A percentile compares a stretch with the other conserved stretches of the same genome.
phyloP scores from a whole-genome alignment of 805 yeast genomes.

The Pichia rugopelliculosa region DNA sequence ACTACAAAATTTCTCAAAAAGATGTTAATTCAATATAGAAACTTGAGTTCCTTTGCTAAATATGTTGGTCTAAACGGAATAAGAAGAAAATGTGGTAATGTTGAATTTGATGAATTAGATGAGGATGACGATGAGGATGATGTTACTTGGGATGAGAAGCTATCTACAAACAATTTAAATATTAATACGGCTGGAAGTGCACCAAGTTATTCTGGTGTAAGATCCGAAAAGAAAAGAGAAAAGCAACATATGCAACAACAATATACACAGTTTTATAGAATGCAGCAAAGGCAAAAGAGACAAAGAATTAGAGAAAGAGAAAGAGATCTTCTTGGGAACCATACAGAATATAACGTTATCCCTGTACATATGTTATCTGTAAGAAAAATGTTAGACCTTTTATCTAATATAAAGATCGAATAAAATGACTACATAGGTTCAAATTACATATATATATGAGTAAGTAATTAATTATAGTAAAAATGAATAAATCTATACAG shows the following conservation, averaged over 20 bases:
- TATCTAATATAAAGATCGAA: conserved; percentile 52
- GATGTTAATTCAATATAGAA: conserved; percentile 54
- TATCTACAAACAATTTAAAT: background rate
- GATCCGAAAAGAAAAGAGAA: conserved; percentile 7
- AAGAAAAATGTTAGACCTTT: conserved; percentile 46
- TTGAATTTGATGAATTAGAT: conserved; percentile 29
- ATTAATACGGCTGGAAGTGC: background rate
- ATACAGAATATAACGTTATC: conserved; percentile 32
- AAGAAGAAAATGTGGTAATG: conserved; percentile 19
- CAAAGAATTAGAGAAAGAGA: conserved; percentile 3
- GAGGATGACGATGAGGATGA: conserved; percentile 7
- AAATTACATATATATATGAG: too few species aligned
- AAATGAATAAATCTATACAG: too few species aligned
- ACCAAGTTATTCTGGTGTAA: background rate
- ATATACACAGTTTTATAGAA: conserved; percentile 13
- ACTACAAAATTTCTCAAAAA: conserved; percentile 46
- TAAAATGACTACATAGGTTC: too few species aligned
- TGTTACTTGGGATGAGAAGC: conserved; percentile 5
- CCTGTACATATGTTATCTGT: conserved; percentile 78
- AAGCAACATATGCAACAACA: conserved; percentile 10
- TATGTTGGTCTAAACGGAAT: conserved; percentile 11
- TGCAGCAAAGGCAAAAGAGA: conserved; percentile 12
- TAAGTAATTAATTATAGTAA: too few species aligned
- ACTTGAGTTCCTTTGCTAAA: conserved; percentile 29
- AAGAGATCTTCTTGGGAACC: conserved; percentile 1